These are phyloP conservation scores for Dendrobium nobile DNA, from an alignment of 106 monocot genomes.

Conservation along the genomic window DNA sequence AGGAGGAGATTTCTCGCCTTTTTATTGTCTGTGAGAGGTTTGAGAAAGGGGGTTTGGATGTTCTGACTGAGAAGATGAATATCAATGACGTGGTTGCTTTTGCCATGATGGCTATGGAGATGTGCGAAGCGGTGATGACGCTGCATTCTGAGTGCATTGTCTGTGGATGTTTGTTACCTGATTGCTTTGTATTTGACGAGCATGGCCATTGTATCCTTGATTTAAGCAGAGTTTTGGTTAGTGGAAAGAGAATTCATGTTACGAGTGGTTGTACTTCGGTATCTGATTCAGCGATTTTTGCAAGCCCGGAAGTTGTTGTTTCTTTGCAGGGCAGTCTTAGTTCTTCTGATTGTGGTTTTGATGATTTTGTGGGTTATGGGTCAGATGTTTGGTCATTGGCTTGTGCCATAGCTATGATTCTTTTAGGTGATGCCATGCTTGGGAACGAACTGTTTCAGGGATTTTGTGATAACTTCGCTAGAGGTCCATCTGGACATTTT, in stretches of 20 bases:
- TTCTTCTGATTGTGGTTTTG: constrained; percentile 11
- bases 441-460: constrained; percentile 17
- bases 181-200: constrained; percentile 55
- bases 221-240: constrained; percentile 46
- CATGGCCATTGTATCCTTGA: constrained; percentile 70
- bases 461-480: background rate
- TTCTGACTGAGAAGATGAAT: constrained; percentile 12
- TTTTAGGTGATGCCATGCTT: constrained; percentile 30
- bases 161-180: constrained; percentile 46
- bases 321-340: constrained; percentile 12
- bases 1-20: constrained; percentile 33
- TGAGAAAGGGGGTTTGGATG: constrained; percentile 3
- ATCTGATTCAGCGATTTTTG: constrained; percentile 2
- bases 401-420: constrained; percentile 45
- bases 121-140: constrained; percentile 66
- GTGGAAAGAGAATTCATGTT: constrained; percentile 20
- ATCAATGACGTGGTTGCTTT: constrained; percentile 16
- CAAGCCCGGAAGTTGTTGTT: constrained; percentile 50
- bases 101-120: constrained; percentile 38
- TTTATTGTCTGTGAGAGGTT: constrained; percentile 59
- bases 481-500: background rate
- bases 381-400: constrained; percentile 89
- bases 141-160: constrained; percentile 54
- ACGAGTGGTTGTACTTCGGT: constrained; percentile 8
- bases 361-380: constrained; percentile 21